Percentiles rank a stretch among this genome's conserved stretches.
Evolutionary conservation across 2,329 filamentous ascomycete genomes (phyloP).

Genomic region (Cercospora zeae-maydis): DNA sequence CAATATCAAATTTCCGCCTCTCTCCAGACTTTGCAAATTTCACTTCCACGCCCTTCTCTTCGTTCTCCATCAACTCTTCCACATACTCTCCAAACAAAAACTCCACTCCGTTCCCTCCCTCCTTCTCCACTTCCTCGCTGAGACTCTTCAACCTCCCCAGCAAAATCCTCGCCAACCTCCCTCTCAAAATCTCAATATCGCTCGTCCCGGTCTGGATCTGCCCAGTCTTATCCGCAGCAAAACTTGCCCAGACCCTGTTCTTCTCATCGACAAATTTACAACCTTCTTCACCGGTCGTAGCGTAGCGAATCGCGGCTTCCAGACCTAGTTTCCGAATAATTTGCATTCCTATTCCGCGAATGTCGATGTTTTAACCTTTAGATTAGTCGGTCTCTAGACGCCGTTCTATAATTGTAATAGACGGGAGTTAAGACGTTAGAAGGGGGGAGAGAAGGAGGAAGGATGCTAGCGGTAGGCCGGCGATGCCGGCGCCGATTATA

Average conservation of each 20-base stretch:
- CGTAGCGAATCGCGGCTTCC: slow-evolving; percentile 26
- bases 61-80: slow-evolving; percentile 26
- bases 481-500: slow-evolving; percentile 32
- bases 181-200: slow-evolving; percentile 36
- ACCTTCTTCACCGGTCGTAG: slow-evolving; percentile 31
- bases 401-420: slow-evolving; percentile 35
- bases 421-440: slow-evolving; percentile 15
- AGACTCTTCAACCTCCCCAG: slow-evolving; percentile 24
- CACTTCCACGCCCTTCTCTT: slow-evolving; percentile 25
- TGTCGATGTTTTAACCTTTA: slow-evolving; percentile 36
- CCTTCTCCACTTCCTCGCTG: slow-evolving; percentile 22
- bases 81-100: slow-evolving; percentile 33
- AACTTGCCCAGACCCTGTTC: slow-evolving; percentile 22
- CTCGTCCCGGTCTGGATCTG: slow-evolving; percentile 30
- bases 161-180: slow-evolving; percentile 28
- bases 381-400: slow-evolving; percentile 15
- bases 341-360: slow-evolving; percentile 31
- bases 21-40: slow-evolving; percentile 28
- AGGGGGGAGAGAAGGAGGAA: slow-evolving; percentile 28
- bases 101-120: slow-evolving; percentile 30
- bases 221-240: slow-evolving; percentile 29
- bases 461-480: slow-evolving; percentile 30
- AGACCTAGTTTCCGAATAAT: slow-evolving; percentile 34
- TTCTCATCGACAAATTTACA: slow-evolving; percentile 30
- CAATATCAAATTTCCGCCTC: slow-evolving; percentile 20